phyloP scores from a whole-genome alignment of 1,284 basidiomycete species.

The Pseudozyma sp. region DNA sequence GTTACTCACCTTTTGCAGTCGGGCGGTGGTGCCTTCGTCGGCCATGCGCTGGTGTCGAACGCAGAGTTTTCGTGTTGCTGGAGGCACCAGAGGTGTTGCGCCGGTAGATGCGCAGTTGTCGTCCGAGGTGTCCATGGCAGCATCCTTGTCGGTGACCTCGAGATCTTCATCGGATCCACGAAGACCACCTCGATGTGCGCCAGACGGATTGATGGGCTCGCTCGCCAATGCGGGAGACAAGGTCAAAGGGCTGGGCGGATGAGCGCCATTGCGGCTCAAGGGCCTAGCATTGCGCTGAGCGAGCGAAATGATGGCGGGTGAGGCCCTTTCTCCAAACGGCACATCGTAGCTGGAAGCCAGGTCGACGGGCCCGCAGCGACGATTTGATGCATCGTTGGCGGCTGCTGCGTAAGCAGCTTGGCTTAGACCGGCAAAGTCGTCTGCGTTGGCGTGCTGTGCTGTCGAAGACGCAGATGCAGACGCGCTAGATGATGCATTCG shows the following conservation, averaged over 20 bases:
- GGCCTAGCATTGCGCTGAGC: conserved; percentile 33
- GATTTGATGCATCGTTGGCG: conserved; percentile 31
- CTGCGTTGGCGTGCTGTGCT: conserved; percentile 14
- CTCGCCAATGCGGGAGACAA: conserved; percentile 21
- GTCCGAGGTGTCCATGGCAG: conserved; percentile 17
- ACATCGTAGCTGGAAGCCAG: conserved; percentile 32
- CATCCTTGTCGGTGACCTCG: conserved; percentile 28
- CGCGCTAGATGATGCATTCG: conserved; percentile 1
- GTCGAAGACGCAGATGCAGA: conserved; percentile 1
- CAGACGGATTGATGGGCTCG: conserved; percentile 34
- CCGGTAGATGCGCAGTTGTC: conserved; percentile 20
- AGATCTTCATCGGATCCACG: conserved; percentile 47
- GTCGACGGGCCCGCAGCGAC: conserved; percentile 36
- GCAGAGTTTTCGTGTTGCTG: conserved; percentile 76
- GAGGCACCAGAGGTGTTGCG: conserved; percentile 44
- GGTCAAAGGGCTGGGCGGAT: conserved; percentile 26
- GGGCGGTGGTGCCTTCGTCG: conserved; percentile 91
- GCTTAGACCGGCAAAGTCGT: conserved; percentile 17
- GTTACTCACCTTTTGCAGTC: conserved; percentile 84
- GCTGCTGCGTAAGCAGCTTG: conserved; percentile 25
- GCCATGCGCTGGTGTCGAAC: conserved; percentile 96
- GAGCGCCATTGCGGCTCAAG: conserved; percentile 27
- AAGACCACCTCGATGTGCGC: conserved; percentile 49
- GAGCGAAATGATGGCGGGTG: conserved; percentile 47
- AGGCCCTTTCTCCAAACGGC: conserved; percentile 45